phyloP scores from a whole-genome alignment of 305 asterid genomes.

The Solanum hybrid region DNA sequence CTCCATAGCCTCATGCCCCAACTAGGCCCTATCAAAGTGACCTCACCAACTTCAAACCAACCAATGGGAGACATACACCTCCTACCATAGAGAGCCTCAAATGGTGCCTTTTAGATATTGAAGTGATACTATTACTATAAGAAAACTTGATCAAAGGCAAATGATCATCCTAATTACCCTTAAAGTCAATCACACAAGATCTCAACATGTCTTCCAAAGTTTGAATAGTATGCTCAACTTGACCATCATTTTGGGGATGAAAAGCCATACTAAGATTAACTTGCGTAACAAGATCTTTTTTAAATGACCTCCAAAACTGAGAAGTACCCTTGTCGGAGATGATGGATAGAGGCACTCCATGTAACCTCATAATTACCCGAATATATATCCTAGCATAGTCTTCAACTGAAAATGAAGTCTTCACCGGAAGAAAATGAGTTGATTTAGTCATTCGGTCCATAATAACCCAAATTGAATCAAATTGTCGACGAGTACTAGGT shows the following conservation, averaged over 20 bases:
- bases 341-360: background rate
- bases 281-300: background rate
- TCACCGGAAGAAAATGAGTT: too few relatives aligned
- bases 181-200: background rate
- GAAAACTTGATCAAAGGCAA: background rate
- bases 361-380: background rate
- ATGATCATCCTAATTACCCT: background rate
- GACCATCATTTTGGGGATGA: background rate
- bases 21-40: background rate
- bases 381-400: background rate
- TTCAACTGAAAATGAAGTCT: background rate
- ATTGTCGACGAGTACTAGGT: background rate
- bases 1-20: background rate
- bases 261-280: background rate
- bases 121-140: background rate
- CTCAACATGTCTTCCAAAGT: background rate
- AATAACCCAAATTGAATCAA: background rate
- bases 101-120: background rate
- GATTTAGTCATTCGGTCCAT: background rate
- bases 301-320: background rate
- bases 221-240: background rate
- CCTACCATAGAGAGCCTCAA: background rate
- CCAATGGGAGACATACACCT: background rate
- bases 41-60: background rate
- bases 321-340: background rate